These are phyloP conservation scores for Blastobotrys chiropterorum DNA, from an alignment of 805 yeast genomes.

Conservation along the genomic window DNA sequence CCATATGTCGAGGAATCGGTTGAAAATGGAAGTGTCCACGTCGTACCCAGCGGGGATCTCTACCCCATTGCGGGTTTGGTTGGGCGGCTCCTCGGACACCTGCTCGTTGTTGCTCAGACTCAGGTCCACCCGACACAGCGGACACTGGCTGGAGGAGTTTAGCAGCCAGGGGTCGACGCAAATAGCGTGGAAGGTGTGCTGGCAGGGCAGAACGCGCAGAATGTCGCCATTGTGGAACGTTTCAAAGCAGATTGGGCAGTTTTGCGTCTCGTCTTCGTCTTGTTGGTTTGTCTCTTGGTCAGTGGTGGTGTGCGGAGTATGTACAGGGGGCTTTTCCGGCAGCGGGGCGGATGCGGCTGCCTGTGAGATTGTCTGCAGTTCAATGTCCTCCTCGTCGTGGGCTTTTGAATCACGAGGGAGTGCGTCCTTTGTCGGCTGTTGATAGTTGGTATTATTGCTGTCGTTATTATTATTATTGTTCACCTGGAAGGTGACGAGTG, in stretches of 20 bases:
- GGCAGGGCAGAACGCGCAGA: conserved; percentile 66
- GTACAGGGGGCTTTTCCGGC: too few relatives aligned
- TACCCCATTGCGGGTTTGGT: not conserved
- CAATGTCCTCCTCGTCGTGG: too few relatives aligned
- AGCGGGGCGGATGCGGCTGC: not conserved
- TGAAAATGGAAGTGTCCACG: conserved; percentile 21
- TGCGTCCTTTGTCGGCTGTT: too few relatives aligned
- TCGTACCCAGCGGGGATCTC: conserved; percentile 15
- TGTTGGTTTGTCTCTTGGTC: not conserved
- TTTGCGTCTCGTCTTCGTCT: not conserved
- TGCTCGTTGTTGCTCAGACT: conserved; percentile 20
- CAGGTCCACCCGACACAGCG: conserved; percentile 71
- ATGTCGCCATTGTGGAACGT: conserved; percentile 53
- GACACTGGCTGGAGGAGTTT: conserved; percentile 71
- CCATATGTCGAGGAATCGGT: conserved; percentile 26
- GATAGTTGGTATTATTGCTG: not conserved
- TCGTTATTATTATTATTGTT: not conserved
- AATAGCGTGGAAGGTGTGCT: conserved; percentile 74
- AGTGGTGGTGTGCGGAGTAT: not conserved
- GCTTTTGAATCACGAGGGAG: too few relatives aligned
- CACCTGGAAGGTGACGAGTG: conserved; percentile 24
- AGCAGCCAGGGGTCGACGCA: conserved; percentile 83
- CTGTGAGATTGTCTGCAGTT: too few relatives aligned
- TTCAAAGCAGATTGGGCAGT: conserved; percentile 77
- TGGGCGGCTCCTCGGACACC: conserved; percentile 18